Evolutionary conservation across 1,284 basidiomycete species (phyloP), one percentile per base, ranked within the genome.

Genomic region (Salmacisia buchloeana): DNA sequence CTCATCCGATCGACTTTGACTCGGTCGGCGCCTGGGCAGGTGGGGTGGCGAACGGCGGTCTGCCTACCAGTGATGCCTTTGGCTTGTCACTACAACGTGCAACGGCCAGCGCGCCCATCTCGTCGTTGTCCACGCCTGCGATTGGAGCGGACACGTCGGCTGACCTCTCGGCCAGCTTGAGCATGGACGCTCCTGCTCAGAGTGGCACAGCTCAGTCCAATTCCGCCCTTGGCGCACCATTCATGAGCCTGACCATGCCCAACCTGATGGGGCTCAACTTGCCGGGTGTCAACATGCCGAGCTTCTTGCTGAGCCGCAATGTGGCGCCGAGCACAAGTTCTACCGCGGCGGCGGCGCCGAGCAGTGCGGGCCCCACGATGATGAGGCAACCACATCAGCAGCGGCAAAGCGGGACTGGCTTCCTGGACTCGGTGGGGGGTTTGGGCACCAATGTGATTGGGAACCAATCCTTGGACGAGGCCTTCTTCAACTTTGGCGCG

Each of bases 361-460:
- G 46, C 25, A 52, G 46, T 52, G 46, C 25, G 4, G 46, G 46
- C 7, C 46, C 46, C 13, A 52, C 46, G 25, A 52, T 52, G 46
- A 52, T 52, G 46, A 25, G 46, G 29, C 23, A 13, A 13, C 46
- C 46, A 25, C 46, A 52, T 52, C 46, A 52, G 46, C 46, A 52
- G 9, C 10, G 41, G 23, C 41, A 43, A 2, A 21, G 18, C 15
- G 18, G 18, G 10, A 18, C 41, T 15, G 18, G 41, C 41, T 43
- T n/a, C 18, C 18, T 43, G 41, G 18, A 43, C 18, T 43, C 41
- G 18, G 41, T n/a, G 18, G 12, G 41, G 6, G 41, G 18, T 1
- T 12, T 21, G 7, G 41, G 18, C 23, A 21, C 18, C 41, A 21
- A 21, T 18, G 18, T 38, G 10, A 38, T 9, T 18, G 18, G 36